Evolutionary conservation across 2,329 filamentous ascomycete species (phyloP).

Genomic region (Xylariaceae sp.): DNA sequence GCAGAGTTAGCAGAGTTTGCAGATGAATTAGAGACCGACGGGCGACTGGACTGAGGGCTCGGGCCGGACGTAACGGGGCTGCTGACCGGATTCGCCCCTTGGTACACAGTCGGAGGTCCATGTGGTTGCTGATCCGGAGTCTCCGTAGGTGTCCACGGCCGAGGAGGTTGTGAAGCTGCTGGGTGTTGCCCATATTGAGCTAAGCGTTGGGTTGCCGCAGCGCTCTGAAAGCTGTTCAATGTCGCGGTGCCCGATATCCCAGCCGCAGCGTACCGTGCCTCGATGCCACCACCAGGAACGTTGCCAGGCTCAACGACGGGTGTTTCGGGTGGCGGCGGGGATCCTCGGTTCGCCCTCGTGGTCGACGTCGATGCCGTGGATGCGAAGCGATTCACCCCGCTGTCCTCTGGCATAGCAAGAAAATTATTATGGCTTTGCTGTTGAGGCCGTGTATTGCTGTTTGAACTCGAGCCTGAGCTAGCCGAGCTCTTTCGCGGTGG

Average conservation of each 20-base stretch:
- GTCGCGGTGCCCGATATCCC: constrained; percentile 85
- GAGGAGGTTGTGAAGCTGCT: constrained; percentile 44
- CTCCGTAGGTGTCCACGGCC: constrained; percentile 96
- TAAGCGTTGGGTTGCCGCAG: constrained; percentile 74
- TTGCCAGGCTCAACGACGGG: constrained; percentile 70
- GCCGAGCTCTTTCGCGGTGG: constrained; percentile 44
- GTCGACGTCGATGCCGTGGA: constrained; percentile 93
- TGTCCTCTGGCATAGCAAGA: constrained; percentile 42
- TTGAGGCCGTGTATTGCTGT: constrained; percentile 30
- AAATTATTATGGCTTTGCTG: constrained; percentile 31
- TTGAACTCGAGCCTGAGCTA: constrained; percentile 32
- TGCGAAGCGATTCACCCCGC: constrained; percentile 56
- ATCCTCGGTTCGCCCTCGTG: constrained; percentile 84
- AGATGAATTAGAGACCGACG: constrained; percentile 31
- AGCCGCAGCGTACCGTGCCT: constrained; percentile 84
- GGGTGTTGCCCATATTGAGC: constrained; percentile 67
- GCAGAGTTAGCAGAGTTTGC: constrained; percentile 24
- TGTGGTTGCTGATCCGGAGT: constrained; percentile 79
- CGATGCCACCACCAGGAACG: constrained; percentile 75
- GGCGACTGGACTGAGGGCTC: constrained; percentile 40
- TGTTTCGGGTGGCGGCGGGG: constrained; percentile 91
- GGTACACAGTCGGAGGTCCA: constrained; percentile 86
- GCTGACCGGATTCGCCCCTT: constrained; percentile 70
- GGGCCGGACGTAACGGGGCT: constrained; percentile 46
- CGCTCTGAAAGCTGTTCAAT: constrained; percentile 72